Conservation (phyloP, 345 rosid species). For the Gossypium sturtianum region DNA sequence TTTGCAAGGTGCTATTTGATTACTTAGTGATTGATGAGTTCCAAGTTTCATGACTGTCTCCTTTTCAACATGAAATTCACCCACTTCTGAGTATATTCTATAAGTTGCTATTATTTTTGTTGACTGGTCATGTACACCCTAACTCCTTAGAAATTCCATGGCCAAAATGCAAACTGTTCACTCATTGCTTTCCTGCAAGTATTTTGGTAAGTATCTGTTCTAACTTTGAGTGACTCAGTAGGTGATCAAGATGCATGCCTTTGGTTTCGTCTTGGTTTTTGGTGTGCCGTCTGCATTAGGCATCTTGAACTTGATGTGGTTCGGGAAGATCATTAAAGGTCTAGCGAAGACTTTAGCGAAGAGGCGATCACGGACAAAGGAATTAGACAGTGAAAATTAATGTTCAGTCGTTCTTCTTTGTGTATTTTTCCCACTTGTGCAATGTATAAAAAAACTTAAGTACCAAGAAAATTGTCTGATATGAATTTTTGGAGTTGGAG, state of each 20-base stretch:
- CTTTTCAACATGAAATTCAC: no score
- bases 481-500: background rate
- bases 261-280: constrained; percentile 50
- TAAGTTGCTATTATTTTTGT: background rate
- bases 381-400: background rate
- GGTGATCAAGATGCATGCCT: constrained; percentile 53
- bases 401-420: background rate
- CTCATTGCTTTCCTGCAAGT: background rate
- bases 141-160: background rate
- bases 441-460: background rate
- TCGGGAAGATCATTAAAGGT: constrained; percentile 73
- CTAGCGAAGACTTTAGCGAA: constrained; percentile 66
- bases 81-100: background rate
- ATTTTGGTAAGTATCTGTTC: background rate
- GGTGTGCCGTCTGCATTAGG: constrained; percentile 53
- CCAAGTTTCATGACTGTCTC: background rate
- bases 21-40: background rate
- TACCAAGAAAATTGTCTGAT: background rate
- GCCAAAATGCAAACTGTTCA: background rate
- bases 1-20: background rate
- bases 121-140: background rate
- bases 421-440: background rate
- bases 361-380: constrained; percentile 28
- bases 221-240: constrained; percentile 22
- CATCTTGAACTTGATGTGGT: constrained; percentile 84